phyloP scores from a whole-genome alignment of 805 yeast genomes.

The Schwanniomyces sp. region DNA sequence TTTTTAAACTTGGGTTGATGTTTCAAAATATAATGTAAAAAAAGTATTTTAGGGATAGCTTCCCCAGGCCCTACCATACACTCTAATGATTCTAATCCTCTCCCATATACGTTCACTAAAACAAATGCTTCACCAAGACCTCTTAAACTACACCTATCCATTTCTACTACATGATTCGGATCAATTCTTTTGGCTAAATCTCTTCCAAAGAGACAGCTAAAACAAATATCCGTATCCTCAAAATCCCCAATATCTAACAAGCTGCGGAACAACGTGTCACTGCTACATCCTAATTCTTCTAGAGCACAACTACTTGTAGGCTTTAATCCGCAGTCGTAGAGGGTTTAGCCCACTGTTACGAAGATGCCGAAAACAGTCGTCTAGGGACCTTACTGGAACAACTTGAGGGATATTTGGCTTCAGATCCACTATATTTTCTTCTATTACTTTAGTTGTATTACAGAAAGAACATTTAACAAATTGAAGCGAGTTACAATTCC shows the following conservation, averaged over 20 bases:
- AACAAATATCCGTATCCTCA: background rate
- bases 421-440: too few relatives aligned
- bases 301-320: background rate
- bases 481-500: background rate
- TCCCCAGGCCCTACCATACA: too few relatives aligned
- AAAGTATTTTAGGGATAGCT: too few relatives aligned
- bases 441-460: too few relatives aligned
- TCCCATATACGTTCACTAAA: background rate
- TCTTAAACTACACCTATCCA: background rate
- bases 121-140: background rate
- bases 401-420: too few relatives aligned
- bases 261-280: background rate
- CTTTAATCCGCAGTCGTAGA: background rate
- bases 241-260: background rate
- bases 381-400: too few relatives aligned
- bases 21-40: too few relatives aligned
- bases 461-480: background rate
- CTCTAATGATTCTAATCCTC: too few relatives aligned
- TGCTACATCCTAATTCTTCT: background rate
- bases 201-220: background rate
- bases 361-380: too few relatives aligned
- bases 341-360: too few relatives aligned
- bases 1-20: background rate
- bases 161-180: background rate
- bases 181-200: background rate